phyloP scores from a whole-genome alignment of 768 basidiomycete genomes.

The Mycena crocata region DNA sequence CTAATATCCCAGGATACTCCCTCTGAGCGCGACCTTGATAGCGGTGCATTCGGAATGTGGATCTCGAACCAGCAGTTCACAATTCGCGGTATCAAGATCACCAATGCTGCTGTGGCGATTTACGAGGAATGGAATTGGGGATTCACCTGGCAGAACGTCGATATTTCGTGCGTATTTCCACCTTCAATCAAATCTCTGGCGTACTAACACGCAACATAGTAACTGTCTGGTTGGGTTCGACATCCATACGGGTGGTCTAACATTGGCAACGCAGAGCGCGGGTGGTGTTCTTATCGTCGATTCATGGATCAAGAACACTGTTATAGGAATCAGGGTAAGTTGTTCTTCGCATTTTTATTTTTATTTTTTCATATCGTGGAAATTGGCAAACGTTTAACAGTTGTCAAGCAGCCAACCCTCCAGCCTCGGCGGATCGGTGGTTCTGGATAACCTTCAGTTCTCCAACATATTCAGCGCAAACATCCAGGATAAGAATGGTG shows the following conservation, averaged over 20 bases:
- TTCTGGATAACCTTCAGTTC: slow-evolving; percentile 14
- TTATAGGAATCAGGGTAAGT: slow-evolving; percentile 7
- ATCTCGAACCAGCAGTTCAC: slow-evolving; percentile 26
- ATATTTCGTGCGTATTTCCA: slow-evolving; percentile 5
- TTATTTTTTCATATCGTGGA: not conserved
- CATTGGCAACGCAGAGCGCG: slow-evolving; percentile 9
- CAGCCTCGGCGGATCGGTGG: slow-evolving; percentile 1
- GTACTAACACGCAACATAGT: not conserved
- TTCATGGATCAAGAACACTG: not conserved
- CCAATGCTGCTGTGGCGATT: slow-evolving; percentile 6
- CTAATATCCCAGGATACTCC: not conserved
- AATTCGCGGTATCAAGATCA: slow-evolving; percentile 19
- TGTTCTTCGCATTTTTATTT: not conserved
- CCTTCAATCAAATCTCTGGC: not conserved
- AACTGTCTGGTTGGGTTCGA: slow-evolving; percentile 18
- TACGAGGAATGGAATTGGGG: slow-evolving; percentile 18
- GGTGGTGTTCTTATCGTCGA: slow-evolving; percentile 6
- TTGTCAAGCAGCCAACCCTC: slow-evolving; percentile 4
- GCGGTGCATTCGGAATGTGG: slow-evolving; percentile 24
- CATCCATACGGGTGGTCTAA: slow-evolving; percentile 3
- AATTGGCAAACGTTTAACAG: not conserved
- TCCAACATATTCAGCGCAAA: not conserved
- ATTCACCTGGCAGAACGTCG: slow-evolving; percentile 20
- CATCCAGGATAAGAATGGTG: slow-evolving; percentile 3
- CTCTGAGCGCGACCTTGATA: not conserved